Evolutionary conservation across 306 rosid genomes (phyloP).

Genomic region (Arachis stenosperma): DNA sequence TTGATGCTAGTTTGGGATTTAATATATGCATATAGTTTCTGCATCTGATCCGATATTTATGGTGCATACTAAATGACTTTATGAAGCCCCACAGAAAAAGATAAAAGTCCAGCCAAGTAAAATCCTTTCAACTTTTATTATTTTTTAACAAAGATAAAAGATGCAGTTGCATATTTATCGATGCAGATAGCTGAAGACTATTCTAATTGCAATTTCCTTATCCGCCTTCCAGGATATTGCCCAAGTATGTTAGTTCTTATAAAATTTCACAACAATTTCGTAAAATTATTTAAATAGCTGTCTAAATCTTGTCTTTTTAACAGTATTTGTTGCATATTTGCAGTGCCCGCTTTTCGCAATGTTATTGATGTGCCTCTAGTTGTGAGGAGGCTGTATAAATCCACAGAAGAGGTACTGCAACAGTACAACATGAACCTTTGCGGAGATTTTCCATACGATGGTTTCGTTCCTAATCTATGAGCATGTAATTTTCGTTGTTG

Average conservation of each 20-base stretch:
- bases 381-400: conserved; percentile 88
- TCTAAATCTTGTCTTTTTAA: conserved; percentile 4
- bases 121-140: conserved; percentile 13
- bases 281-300: conserved; percentile 11
- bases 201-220: conserved; percentile 90
- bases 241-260: conserved; percentile 66
- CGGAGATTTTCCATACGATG: conserved; percentile 35
- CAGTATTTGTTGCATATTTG: conserved; percentile 28
- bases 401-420: conserved; percentile 75
- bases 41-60: conserved; percentile 18
- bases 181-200: conserved; percentile 94
- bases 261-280: conserved; percentile 14
- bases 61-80: conserved; percentile 7
- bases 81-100: not conserved
- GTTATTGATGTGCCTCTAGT: conserved; percentile 89
- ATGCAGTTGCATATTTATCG: conserved; percentile 25
- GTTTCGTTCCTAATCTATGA: conserved; percentile 25
- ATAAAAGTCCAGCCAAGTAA: conserved; percentile 3
- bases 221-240: conserved; percentile 98
- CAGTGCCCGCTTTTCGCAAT: conserved; percentile 98
- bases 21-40: conserved; percentile 5
- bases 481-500: conserved; percentile 37
- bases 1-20: conserved; percentile 6
- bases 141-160: conserved; percentile 29
- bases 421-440: conserved; percentile 11